These are phyloP conservation scores for Amanita inopinata DNA, from an alignment of 768 basidiomycete species.

Conservation along the genomic window DNA sequence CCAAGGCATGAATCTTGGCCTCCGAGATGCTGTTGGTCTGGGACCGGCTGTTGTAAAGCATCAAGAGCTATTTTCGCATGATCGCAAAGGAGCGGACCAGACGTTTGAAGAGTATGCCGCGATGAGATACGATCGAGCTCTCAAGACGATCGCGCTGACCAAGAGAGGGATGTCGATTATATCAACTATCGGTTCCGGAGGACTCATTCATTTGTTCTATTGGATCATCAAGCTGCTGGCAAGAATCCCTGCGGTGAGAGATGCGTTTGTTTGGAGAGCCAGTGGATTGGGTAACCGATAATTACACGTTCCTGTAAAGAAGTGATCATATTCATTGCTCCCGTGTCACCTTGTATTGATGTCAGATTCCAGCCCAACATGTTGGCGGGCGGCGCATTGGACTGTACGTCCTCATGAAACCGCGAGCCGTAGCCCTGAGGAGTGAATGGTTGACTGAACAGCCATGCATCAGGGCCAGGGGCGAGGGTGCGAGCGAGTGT, in stretches of 20 bases:
- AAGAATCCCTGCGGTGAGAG: constrained; percentile 11
- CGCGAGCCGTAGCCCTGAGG: too few relatives aligned
- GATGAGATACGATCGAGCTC: constrained; percentile 27
- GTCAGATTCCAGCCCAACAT: too few relatives aligned
- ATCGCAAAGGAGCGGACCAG: constrained; percentile 17
- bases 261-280: constrained; percentile 16
- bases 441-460: too few relatives aligned
- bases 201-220: neutral
- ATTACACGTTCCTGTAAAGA: too few relatives aligned
- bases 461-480: too few relatives aligned
- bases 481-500: too few relatives aligned
- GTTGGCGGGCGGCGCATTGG: too few relatives aligned
- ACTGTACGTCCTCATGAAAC: too few relatives aligned
- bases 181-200: neutral
- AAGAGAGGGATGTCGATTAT: constrained; percentile 20
- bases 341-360: too few relatives aligned
- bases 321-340: too few relatives aligned
- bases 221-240: constrained; percentile 1
- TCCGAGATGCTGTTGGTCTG: constrained; percentile 41
- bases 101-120: constrained; percentile 26
- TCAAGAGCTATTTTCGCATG: constrained; percentile 10
- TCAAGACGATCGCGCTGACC: constrained; percentile 31
- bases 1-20: constrained; percentile 50
- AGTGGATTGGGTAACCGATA: constrained; percentile 18
- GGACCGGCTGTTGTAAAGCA: constrained; percentile 33